phyloP scores from a whole-genome alignment of 805 yeast genomes.

The Saturnispora serradocipensis region DNA sequence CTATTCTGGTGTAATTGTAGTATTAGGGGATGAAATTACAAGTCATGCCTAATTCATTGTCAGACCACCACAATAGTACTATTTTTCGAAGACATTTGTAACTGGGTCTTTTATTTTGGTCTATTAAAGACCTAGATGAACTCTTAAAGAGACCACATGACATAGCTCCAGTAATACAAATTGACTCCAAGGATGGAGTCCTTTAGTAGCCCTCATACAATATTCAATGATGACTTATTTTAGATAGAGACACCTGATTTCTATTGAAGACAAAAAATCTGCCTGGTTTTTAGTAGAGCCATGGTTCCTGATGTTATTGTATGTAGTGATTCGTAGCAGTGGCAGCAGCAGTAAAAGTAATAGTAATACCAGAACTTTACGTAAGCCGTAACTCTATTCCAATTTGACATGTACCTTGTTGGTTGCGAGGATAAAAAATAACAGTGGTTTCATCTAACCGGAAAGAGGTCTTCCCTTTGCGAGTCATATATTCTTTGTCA shows the following conservation, averaged over 20 bases:
- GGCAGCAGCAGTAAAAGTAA: background rate
- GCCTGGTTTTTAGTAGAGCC: constrained; percentile 11
- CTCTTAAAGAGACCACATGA: too few relatives aligned
- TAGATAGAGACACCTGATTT: constrained; percentile 10
- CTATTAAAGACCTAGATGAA: background rate
- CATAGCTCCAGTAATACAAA: background rate
- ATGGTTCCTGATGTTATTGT: constrained; percentile 6
- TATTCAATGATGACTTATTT: constrained; percentile 7
- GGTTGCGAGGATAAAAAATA: background rate
- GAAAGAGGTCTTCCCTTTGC: background rate
- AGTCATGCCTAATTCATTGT: too few relatives aligned
- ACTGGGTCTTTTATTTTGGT: background rate
- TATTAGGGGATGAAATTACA: too few relatives aligned
- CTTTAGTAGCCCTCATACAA: background rate
- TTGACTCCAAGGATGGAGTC: background rate
- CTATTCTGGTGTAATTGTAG: too few relatives aligned
- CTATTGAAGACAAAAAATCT: constrained; percentile 9
- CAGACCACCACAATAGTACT: too few relatives aligned
- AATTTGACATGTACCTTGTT: background rate
- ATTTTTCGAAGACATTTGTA: too few relatives aligned
- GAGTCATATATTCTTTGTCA: background rate
- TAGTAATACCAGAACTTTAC: background rate
- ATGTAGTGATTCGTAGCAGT: background rate
- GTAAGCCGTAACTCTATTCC: background rate
- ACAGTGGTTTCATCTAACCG: background rate